phyloP scores from a whole-genome alignment of 345 rosid genomes.

The Citrus inodora region DNA sequence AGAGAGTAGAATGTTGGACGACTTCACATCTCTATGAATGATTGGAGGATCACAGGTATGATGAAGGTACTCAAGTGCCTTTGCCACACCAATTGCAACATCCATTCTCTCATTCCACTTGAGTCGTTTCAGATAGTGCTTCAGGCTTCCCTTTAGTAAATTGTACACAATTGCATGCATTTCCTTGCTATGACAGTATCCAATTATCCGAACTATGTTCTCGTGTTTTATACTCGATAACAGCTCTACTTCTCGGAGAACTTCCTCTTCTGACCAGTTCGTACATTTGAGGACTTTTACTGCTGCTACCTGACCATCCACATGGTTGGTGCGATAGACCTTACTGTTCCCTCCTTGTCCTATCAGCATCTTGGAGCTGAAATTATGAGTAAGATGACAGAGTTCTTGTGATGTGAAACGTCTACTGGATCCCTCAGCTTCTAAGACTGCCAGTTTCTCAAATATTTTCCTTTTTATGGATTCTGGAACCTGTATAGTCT shows the following conservation, averaged over 20 bases:
- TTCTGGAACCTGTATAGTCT: conserved; percentile 7
- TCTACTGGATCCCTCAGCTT: conserved; percentile 7
- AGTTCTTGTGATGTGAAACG: conserved; percentile 28
- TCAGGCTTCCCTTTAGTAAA: conserved; percentile 33
- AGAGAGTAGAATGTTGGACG: conserved; percentile 41
- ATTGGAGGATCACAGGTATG: conserved; percentile 36
- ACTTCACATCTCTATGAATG: conserved; percentile 36
- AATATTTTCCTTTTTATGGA: conserved; percentile 1
- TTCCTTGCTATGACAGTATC: conserved; percentile 25
- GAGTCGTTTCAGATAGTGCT: conserved; percentile 25
- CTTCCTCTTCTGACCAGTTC: conserved; percentile 24
- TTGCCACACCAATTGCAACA: conserved; percentile 38
- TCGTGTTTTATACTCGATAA: conserved; percentile 24
- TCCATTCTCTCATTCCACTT: conserved; percentile 32
- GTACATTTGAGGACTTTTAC: conserved; percentile 34
- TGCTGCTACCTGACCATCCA: conserved; percentile 29
- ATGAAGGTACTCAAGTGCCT: conserved; percentile 41
- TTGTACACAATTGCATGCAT: conserved; percentile 33
- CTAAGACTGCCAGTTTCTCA: conserved; percentile 7
- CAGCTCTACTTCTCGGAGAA: conserved; percentile 34
- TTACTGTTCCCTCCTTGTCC: conserved; percentile 31
- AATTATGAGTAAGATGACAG: conserved; percentile 20
- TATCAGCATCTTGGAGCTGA: conserved; percentile 29
- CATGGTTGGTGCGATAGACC: conserved; percentile 27
- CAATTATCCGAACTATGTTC: conserved; percentile 34